These are phyloP conservation scores for Excoecaria agallocha DNA, from an alignment of 345 rosid species.

Conservation along the genomic window DNA sequence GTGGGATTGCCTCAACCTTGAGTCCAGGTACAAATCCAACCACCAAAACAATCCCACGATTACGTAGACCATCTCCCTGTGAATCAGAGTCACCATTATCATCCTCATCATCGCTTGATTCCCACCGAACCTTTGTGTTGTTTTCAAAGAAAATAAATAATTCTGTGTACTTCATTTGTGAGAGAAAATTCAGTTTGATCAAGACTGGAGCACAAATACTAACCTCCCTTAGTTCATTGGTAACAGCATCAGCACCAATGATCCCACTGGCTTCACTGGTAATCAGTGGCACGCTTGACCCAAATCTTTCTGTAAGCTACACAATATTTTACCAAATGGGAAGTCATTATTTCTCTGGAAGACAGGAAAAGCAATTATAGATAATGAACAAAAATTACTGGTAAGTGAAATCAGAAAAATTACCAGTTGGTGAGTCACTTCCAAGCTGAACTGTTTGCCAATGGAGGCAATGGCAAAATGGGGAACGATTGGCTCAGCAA, in stretches of 20 bases:
- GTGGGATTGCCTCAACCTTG: conserved; percentile 32
- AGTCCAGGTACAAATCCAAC: conserved; percentile 50
- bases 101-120: neutral
- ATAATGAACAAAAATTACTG: too few relatives aligned
- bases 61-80: neutral
- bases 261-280: conserved; percentile 28
- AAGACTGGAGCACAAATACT: neutral
- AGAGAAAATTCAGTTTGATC: neutral
- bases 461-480: conserved; percentile 52
- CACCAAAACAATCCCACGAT: conserved; percentile 39
- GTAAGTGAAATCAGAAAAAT: neutral
- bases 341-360: neutral
- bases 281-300: conserved; percentile 23
- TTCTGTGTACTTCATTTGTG: neutral
- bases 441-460: conserved; percentile 32
- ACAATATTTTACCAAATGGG: neutral
- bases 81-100: neutral
- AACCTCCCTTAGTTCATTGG: conserved; percentile 26
- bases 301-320: conserved; percentile 24
- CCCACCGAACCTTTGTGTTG: conserved; percentile 24
- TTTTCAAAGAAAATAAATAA: neutral
- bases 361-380: neutral
- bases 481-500: conserved; percentile 60
- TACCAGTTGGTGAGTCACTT: conserved; percentile 26
- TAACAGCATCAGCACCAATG: conserved; percentile 28